phyloP scores from a whole-genome alignment of 2,329 filamentous ascomycete species.

The Fusarium stilboides region DNA sequence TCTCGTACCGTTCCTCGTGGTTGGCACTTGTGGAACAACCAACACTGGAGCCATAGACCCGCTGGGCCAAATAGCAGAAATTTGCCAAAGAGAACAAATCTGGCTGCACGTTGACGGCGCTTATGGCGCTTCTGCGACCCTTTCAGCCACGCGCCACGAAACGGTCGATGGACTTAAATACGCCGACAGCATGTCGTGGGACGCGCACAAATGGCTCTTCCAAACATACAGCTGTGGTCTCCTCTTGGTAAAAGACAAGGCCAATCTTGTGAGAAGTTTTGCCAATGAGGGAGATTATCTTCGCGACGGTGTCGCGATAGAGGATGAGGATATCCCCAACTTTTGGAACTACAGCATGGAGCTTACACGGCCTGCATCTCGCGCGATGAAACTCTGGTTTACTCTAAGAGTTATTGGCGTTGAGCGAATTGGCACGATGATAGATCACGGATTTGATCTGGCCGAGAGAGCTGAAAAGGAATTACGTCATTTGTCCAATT shows the following conservation, averaged over 20 bases:
- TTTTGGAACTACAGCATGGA: constrained; percentile 50
- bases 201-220: constrained; percentile 51
- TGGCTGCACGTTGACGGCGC: constrained; percentile 49
- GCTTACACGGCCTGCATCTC: constrained; percentile 40
- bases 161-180: constrained; percentile 26
- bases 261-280: constrained; percentile 42
- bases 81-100: constrained; percentile 26
- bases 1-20: constrained; percentile 22
- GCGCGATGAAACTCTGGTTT: constrained; percentile 50
- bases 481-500: constrained; percentile 30
- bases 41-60: constrained; percentile 33
- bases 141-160: constrained; percentile 34
- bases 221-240: constrained; percentile 48
- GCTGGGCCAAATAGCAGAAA: constrained; percentile 2
- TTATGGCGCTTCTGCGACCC: constrained; percentile 43
- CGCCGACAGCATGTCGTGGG: constrained; percentile 49
- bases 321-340: constrained; percentile 46
- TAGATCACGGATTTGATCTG: constrained; percentile 45
- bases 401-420: constrained; percentile 43
- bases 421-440: constrained; percentile 42
- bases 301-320: constrained; percentile 42
- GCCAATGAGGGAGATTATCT: constrained; percentile 47
- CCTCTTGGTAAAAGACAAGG: constrained; percentile 40
- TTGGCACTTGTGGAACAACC: constrained; percentile 37
- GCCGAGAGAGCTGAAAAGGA: constrained; percentile 43